phyloP scores from a whole-genome alignment of 2,329 filamentous ascomycete genomes.

The Aspergillus neoniger region DNA sequence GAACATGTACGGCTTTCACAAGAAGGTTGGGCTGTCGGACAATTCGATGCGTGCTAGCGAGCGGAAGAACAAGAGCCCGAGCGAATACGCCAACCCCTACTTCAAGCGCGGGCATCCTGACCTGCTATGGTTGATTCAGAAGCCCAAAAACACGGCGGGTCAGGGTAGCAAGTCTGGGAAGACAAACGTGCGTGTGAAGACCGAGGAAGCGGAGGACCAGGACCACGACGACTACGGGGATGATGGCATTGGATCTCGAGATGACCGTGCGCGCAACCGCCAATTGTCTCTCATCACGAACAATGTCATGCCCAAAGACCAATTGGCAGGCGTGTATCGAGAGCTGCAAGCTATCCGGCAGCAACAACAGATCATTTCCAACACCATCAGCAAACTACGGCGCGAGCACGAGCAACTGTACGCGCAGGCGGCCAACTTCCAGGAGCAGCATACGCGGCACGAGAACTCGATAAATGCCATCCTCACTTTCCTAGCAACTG shows the following conservation, averaged over 20 bases:
- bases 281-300: constrained; percentile 46
- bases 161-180: constrained; percentile 56
- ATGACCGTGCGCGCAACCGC: constrained; percentile 40
- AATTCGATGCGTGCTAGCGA: constrained; percentile 98
- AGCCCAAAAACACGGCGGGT: constrained; percentile 73
- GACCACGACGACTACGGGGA: constrained; percentile 62
- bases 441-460: constrained; percentile 90
- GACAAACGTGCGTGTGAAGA: constrained; percentile 45
- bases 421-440: constrained; percentile 83
- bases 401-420: constrained; percentile 86
- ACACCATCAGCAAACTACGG: constrained; percentile 75
- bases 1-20: constrained; percentile 66
- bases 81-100: constrained; percentile 96
- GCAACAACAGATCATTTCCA: constrained; percentile 83
- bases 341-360: constrained; percentile 81
- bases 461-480: constrained; percentile 99
- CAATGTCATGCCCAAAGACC: constrained; percentile 63
- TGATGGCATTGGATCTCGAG: constrained; percentile 38
- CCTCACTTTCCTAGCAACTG: constrained; percentile 91
- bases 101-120: constrained; percentile 93
- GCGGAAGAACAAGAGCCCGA: constrained; percentile 94
- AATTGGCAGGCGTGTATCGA: constrained; percentile 73
- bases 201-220: constrained; percentile 62
- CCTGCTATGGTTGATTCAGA: constrained; percentile 92
- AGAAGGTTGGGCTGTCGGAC: constrained; percentile 83